Evolutionary conservation across 768 basidiomycete species (phyloP).

Genomic region (Russula foetens): DNA sequence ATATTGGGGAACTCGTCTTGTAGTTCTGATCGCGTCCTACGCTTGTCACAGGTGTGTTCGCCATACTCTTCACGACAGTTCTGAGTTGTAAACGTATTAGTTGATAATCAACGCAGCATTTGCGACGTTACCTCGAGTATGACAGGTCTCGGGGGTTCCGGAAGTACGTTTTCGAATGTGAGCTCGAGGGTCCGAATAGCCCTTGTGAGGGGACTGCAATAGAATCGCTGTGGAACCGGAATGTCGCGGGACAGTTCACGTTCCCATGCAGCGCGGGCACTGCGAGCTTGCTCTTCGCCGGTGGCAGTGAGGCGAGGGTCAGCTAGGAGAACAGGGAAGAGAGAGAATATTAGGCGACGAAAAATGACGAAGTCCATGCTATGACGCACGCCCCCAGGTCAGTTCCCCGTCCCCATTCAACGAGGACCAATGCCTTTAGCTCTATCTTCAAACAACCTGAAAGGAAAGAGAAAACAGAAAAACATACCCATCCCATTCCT

Average conservation of each 20-base stretch:
- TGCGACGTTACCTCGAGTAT: conserved; percentile 17
- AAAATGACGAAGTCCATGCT: not conserved
- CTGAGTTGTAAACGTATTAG: not conserved
- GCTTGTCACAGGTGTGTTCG: conserved; percentile 17
- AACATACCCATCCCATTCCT: conserved; percentile 18
- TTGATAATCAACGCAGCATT: not conserved
- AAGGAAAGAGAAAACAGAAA: not conserved
- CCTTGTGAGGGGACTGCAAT: conserved; percentile 17
- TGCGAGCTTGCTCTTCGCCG: conserved; percentile 18
- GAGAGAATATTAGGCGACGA: not conserved
- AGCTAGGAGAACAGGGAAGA: conserved; percentile 2
- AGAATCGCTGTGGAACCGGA: conserved; percentile 14
- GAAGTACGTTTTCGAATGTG: conserved; percentile 14
- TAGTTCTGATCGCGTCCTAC: conserved; percentile 14
- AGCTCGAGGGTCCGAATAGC: conserved; percentile 17
- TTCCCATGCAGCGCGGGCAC: conserved; percentile 16
- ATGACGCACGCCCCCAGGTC: conserved; percentile 19
- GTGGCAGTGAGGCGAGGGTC: conserved; percentile 16
- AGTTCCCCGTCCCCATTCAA: conserved; percentile 16
- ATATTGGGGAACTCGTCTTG: conserved; percentile 12
- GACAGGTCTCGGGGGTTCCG: conserved; percentile 2
- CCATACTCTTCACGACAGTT: conserved; percentile 15
- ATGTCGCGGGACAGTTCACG: conserved; percentile 5
- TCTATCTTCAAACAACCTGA: not conserved
- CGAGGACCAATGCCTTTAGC: conserved; percentile 13